phyloP scores from a whole-genome alignment of 345 rosid genomes.

The Pistacia atlantica region DNA sequence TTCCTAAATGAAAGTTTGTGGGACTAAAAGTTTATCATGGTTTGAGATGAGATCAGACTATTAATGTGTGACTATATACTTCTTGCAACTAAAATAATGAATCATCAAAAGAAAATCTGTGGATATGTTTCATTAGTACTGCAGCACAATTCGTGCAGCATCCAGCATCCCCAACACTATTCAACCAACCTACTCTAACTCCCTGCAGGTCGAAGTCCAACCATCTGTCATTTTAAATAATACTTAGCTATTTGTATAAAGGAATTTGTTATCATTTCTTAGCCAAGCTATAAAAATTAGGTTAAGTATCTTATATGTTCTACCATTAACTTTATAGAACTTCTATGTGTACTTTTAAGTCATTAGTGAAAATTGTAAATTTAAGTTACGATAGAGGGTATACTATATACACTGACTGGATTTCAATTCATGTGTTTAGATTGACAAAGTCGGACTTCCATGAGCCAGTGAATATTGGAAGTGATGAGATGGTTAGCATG shows the following conservation, averaged over 20 bases:
- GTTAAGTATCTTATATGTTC: not conserved
- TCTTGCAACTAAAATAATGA: not conserved
- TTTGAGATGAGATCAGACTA: not conserved
- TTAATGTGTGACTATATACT: not conserved
- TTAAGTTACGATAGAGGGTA: not conserved
- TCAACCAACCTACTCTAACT: too few species aligned
- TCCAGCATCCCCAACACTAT: too few species aligned
- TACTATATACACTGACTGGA: not conserved
- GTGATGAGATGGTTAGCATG: conserved; percentile 76
- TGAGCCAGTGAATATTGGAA: conserved; percentile 65
- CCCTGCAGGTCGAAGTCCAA: too few species aligned
- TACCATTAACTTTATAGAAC: not conserved
- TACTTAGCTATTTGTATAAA: too few species aligned
- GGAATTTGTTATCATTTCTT: not conserved
- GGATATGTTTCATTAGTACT: too few species aligned
- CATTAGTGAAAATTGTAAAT: not conserved
- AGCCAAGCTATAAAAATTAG: not conserved
- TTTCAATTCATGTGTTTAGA: conserved; percentile 23
- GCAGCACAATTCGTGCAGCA: too few species aligned
- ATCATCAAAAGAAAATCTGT: too few species aligned
- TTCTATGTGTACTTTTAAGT: not conserved
- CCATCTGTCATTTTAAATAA: too few species aligned
- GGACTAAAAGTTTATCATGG: not conserved
- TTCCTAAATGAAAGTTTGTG: not conserved
- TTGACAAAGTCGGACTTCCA: conserved; percentile 62